Conservation (phyloP, 768 basidiomycete genomes). For the Roridomyces roridus region DNA sequence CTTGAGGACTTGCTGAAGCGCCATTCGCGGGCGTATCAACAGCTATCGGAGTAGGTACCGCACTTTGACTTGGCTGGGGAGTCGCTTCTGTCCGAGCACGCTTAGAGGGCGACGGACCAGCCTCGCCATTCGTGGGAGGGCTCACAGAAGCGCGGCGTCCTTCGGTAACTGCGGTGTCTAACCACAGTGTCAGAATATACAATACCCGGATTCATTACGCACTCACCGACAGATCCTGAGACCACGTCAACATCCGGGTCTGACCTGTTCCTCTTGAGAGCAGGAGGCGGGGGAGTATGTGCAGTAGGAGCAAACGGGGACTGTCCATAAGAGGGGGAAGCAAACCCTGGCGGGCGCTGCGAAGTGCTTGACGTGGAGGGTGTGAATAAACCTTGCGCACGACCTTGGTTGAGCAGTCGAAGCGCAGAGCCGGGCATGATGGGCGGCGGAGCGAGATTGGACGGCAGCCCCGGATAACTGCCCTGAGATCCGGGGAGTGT, state of each 20-base stretch:
- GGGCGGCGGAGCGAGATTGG: constrained; percentile 75
- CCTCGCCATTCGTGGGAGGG: constrained; percentile 59
- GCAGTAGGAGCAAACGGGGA: constrained; percentile 53
- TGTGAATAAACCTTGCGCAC: constrained; percentile 86
- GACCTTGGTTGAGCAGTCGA: constrained; percentile 82
- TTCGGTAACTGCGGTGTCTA: constrained; percentile 55
- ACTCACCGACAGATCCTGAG: constrained; percentile 30
- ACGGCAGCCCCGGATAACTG: constrained; percentile 54
- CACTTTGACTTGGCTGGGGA: constrained; percentile 40
- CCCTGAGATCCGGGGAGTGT: constrained; percentile 49
- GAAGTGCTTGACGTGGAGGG: constrained; percentile 74
- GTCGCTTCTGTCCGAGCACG: constrained; percentile 66
- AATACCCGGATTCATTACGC: neutral
- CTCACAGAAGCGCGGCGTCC: constrained; percentile 58
- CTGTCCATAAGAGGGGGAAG: constrained; percentile 60
- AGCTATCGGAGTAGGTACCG: constrained; percentile 36
- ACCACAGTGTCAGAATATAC: constrained; percentile 27
- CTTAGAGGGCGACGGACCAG: constrained; percentile 74
- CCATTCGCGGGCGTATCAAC: constrained; percentile 46
- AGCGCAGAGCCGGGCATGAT: constrained; percentile 90
- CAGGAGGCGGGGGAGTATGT: constrained; percentile 57
- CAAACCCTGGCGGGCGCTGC: constrained; percentile 53
- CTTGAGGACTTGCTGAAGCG: constrained; percentile 50
- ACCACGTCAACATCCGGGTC: constrained; percentile 65
- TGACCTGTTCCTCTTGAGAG: constrained; percentile 68